These are phyloP conservation scores for Andrographis paniculata DNA, from an alignment of 305 asterid genomes.

Conservation along the genomic window DNA sequence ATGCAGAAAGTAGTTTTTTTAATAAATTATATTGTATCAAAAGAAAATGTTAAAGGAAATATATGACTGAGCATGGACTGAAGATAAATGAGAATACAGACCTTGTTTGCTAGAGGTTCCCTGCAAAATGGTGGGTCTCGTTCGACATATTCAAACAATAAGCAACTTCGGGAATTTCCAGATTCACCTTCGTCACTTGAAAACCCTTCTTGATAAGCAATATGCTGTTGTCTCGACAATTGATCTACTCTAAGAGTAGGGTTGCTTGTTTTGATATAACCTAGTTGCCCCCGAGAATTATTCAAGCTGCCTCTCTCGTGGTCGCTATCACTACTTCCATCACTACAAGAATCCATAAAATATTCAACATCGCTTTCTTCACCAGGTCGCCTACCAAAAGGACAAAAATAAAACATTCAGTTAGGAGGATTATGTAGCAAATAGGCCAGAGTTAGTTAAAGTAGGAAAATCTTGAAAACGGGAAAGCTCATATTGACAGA, in stretches of 20 bases:
- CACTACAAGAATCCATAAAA: conserved; percentile 79
- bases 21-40: background rate
- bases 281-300: conserved; percentile 19
- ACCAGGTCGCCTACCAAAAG: conserved; percentile 49
- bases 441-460: too few species aligned
- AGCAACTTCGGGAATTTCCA: conserved; percentile 55
- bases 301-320: conserved; percentile 39
- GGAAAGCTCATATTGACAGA: too few species aligned
- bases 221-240: conserved; percentile 13
- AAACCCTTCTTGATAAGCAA: conserved; percentile 62
- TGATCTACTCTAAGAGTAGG: conserved; percentile 12
- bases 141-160: conserved; percentile 77
- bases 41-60: background rate
- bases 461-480: too few species aligned
- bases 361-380: conserved; percentile 86
- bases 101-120: conserved; percentile 77
- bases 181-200: conserved; percentile 93
- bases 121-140: conserved; percentile 66
- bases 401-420: conserved; percentile 14
- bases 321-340: conserved; percentile 88
- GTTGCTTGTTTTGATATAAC: too few species aligned
- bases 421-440: background rate
- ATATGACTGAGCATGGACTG: background rate
- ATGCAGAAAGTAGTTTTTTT: background rate
- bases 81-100: conserved; percentile 2